Evolutionary conservation across 208 protist species (phyloP).

Genomic region (Lotmaria passim): DNA sequence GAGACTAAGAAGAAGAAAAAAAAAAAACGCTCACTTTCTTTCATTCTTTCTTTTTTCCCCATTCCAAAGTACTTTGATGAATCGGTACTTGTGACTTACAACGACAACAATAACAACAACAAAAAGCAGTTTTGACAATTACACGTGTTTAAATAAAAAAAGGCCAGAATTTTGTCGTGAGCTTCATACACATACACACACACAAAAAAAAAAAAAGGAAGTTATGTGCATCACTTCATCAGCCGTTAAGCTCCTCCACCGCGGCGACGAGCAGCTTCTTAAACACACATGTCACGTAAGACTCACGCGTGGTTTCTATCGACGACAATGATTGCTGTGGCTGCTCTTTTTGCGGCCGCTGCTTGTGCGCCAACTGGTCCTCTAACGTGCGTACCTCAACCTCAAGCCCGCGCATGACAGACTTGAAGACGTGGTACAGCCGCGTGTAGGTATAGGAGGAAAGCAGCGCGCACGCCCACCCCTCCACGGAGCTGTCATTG

Average conservation of each 20-base stretch:
- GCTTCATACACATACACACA: no score
- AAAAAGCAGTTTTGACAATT: no score
- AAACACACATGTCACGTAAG: conserved; percentile 7
- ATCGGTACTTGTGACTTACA: no score
- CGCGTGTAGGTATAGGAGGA: conserved; percentile 26
- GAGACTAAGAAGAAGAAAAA: neutral
- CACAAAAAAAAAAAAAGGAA: conserved; percentile 10
- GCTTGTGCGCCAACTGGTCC: neutral
- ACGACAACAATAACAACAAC: no score
- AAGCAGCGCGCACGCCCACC: conserved; percentile 26
- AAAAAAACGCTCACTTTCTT: neutral
- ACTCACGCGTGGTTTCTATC: neutral
- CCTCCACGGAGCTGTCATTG: neutral
- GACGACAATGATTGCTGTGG: neutral
- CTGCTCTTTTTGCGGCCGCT: neutral
- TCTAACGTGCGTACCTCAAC: conserved; percentile 22
- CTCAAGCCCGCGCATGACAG: conserved; percentile 35
- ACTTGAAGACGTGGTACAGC: conserved; percentile 31
- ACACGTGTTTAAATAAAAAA: no score
- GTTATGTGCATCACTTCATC: no score
- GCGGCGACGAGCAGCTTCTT: conserved; percentile 18
- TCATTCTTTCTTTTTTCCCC: neutral
- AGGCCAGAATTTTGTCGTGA: no score
- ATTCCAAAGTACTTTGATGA: no score
- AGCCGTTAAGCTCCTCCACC: no score